phyloP scores from a whole-genome alignment of 352 stramenopile genomes.

The Pythium coloratum region DNA sequence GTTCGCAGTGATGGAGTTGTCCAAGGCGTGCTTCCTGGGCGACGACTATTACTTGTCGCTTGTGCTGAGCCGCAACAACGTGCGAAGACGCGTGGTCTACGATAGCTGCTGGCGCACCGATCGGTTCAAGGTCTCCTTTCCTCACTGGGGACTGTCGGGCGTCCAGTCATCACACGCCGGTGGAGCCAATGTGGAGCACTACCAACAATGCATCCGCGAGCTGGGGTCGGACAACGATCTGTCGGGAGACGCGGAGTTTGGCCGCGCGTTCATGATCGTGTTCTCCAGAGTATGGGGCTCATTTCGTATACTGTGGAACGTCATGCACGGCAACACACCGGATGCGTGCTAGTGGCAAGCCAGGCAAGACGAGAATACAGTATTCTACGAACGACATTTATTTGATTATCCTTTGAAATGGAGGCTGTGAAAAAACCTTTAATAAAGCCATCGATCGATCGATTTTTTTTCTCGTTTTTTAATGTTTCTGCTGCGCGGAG shows the following conservation, averaged over 20 bases:
- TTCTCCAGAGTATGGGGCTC: slow-evolving; percentile 30
- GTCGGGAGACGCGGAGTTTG: slow-evolving; percentile 49
- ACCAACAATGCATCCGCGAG: slow-evolving; percentile 56
- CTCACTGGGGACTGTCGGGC: slow-evolving; percentile 35
- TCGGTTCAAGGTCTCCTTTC: slow-evolving; percentile 25
- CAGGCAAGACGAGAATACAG: too few relatives aligned
- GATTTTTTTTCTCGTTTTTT: too few relatives aligned
- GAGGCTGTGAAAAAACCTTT: too few relatives aligned
- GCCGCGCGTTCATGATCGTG: slow-evolving; percentile 36
- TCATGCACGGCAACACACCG: neutral
- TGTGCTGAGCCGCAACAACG: slow-evolving; percentile 38
- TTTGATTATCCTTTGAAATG: too few relatives aligned
- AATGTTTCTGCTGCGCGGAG: too few relatives aligned
- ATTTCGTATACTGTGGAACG: slow-evolving; percentile 12
- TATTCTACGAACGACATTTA: too few relatives aligned
- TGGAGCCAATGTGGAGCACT: slow-evolving; percentile 60
- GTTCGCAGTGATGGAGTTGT: slow-evolving; percentile 46
- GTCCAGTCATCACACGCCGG: slow-evolving; percentile 38
- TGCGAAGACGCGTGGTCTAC: slow-evolving; percentile 44
- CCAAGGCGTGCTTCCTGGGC: slow-evolving; percentile 47
- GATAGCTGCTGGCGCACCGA: slow-evolving; percentile 59
- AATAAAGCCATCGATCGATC: too few relatives aligned
- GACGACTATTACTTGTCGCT: slow-evolving; percentile 62
- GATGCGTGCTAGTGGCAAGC: too few relatives aligned
- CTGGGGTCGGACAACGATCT: slow-evolving; percentile 46